Evolutionary conservation across 192 early-diverging fungal species (phyloP), one percentile per base, ranked within the genome.

Genomic region (Helicostylum pulchrum): DNA sequence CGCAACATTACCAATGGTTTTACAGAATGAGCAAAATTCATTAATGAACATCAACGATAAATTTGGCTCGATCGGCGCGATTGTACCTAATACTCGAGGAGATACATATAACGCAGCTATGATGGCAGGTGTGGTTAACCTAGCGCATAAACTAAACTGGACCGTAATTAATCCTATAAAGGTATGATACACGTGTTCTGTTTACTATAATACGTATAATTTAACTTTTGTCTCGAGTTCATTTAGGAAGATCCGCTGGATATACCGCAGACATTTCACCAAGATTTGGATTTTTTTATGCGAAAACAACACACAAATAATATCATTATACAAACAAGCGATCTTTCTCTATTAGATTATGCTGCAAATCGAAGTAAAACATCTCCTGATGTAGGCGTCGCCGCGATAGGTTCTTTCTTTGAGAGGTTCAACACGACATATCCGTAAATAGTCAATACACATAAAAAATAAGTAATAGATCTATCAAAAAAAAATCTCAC

Each of bases 121-220:
- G 17, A 20, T 62, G 20, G 58, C 58, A 10, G 67, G 67, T 0
- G 44, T 62, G 5, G 19, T n/a, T 1, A 39, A 53, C 6, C 20
- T 62, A 14, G 58, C 67, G 4, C 34, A 62, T 6, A 62, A 62
- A 46, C 17, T 68, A 10, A 44, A 34, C 11, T 68, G 67, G 67
- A 62, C 49, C 32, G 52, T 68, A 7, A 17, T 23, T 34, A 50
- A 53, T 46, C n/a, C 19, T n/a, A 61, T 42, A 21, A n/a, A 50
- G 42, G 53, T 50, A 58, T 39, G 4, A 4, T 39, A 39, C 7
- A 6, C 0, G 5, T 10, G 5, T 39, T 39, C 34, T 36, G 34
- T 7, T 39, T 39, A 9, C 36, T 39, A 9, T 39, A 39, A 1
- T 39, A 39, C 9, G 9, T 39, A 39, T 6, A 39, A 39, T 9